Conservation (phyloP, 2,329 filamentous ascomycete species). For the Fusarium sp. region DNA sequence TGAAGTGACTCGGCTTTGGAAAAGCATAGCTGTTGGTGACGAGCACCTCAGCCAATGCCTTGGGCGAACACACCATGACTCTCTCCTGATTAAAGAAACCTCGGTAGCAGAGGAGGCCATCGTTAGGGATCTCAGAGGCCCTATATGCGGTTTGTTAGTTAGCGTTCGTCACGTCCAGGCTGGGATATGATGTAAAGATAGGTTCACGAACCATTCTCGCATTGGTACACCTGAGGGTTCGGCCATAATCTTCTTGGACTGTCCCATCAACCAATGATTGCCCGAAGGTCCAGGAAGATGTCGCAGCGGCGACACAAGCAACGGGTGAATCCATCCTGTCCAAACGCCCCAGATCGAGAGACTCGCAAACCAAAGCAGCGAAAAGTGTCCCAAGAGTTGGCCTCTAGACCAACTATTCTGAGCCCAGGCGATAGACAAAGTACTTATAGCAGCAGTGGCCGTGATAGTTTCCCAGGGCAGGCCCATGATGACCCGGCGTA, state of each 20-base stretch:
- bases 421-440: constrained; percentile 36
- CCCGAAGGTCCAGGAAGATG: constrained; percentile 60
- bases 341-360: constrained; percentile 56
- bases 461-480: constrained; percentile 45
- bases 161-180: too few species aligned
- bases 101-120: constrained; percentile 77
- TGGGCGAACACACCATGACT: constrained; percentile 71
- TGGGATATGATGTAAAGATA: not conserved
- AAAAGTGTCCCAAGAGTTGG: constrained; percentile 53
- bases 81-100: constrained; percentile 72
- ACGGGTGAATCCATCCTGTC: constrained; percentile 62
- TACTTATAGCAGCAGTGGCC: constrained; percentile 43
- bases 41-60: constrained; percentile 77
- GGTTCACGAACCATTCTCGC: constrained; percentile 61
- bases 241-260: constrained; percentile 56
- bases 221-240: constrained; percentile 59
- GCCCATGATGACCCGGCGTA: constrained; percentile 33
- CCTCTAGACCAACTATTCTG: constrained; percentile 48
- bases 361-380: constrained; percentile 53
- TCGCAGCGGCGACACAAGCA: constrained; percentile 63
- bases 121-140: constrained; percentile 72
- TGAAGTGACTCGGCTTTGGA: constrained; percentile 69
- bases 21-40: constrained; percentile 78
- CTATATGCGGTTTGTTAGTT: constrained; percentile 57
- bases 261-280: constrained; percentile 63